Evolutionary conservation across 2,329 filamentous ascomycete genomes (phyloP).

Genomic region (Ascochyta fabae): DNA sequence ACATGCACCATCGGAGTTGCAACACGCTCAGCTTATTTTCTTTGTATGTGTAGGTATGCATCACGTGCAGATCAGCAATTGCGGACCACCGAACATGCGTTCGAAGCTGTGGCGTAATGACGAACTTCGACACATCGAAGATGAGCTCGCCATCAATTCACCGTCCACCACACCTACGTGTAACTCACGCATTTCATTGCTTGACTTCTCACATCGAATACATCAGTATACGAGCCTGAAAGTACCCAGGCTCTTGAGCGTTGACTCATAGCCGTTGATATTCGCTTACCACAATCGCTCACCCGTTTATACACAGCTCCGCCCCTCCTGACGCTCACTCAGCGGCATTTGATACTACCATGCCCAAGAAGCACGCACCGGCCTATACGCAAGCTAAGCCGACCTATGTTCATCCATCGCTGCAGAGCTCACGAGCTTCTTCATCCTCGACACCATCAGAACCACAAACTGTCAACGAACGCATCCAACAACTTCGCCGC

Average conservation of each 20-base stretch:
- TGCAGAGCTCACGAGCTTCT: slow-evolving; percentile 40
- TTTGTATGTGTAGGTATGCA: neutral
- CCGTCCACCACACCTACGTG: neutral
- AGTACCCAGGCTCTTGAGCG: neutral
- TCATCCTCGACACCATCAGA: slow-evolving; percentile 30
- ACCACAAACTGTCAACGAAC: slow-evolving; percentile 54
- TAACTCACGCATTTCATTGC: neutral
- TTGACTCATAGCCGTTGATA: slow-evolving; percentile 13
- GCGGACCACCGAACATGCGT: neutral
- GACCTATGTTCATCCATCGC: slow-evolving; percentile 47
- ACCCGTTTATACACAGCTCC: neutral
- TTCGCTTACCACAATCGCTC: slow-evolving; percentile 6
- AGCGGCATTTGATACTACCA: slow-evolving; percentile 27
- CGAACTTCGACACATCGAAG: slow-evolving; percentile 6
- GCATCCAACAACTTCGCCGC: slow-evolving; percentile 54
- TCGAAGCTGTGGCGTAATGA: slow-evolving; percentile 17
- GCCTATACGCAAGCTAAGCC: slow-evolving; percentile 52
- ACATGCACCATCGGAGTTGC: neutral
- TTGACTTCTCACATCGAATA: neutral
- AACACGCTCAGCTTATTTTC: neutral
- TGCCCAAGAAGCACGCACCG: slow-evolving; percentile 58
- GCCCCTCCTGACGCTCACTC: neutral
- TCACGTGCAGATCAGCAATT: slow-evolving; percentile 4
- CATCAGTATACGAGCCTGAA: neutral
- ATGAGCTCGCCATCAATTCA: slow-evolving; percentile 4